Evolutionary conservation across 2,329 filamentous ascomycete genomes (phyloP).

Genomic region (Pyrenophora graminea): DNA sequence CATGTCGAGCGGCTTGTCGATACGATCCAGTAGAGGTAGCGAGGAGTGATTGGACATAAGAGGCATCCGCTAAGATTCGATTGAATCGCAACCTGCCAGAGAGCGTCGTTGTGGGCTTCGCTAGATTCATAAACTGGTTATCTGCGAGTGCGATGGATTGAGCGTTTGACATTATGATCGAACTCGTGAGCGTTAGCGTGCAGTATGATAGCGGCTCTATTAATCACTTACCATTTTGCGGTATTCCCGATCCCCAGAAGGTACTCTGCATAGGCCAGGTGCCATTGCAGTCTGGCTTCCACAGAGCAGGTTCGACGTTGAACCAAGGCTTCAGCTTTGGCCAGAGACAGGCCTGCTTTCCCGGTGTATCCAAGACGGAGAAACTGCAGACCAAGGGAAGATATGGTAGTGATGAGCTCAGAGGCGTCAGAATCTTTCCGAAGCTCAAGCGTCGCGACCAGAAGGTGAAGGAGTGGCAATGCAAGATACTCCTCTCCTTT

Average conservation of each 20-base stretch:
- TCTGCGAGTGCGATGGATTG: conserved; percentile 36
- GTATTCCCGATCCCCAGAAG: conserved; percentile 68
- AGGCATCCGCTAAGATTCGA: conserved; percentile 62
- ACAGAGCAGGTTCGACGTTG: conserved; percentile 48
- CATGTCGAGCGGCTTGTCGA: conserved; percentile 53
- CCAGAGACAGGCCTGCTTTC: conserved; percentile 62
- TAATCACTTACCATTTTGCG: conserved; percentile 57
- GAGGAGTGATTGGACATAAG: conserved; percentile 67
- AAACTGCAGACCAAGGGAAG: conserved; percentile 59
- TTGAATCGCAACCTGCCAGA: conserved; percentile 50
- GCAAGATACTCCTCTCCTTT: conserved; percentile 59
- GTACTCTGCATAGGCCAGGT: conserved; percentile 76
- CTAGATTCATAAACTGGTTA: conserved; percentile 32
- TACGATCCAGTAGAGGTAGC: conserved; percentile 60
- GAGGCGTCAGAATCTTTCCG: conserved; percentile 44
- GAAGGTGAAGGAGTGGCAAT: conserved; percentile 55
- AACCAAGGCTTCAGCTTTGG: conserved; percentile 59
- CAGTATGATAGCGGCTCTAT: background rate
- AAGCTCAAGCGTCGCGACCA: conserved; percentile 55
- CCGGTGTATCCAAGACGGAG: conserved; percentile 64
- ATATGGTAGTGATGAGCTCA: conserved; percentile 50
- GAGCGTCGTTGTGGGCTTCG: conserved; percentile 39
- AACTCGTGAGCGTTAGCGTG: conserved; percentile 28
- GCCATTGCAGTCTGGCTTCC: conserved; percentile 60
- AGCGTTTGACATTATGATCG: conserved; percentile 35